These are phyloP conservation scores for Kwoniella europaea DNA, from an alignment of 768 basidiomycete species.

Conservation along the genomic window DNA sequence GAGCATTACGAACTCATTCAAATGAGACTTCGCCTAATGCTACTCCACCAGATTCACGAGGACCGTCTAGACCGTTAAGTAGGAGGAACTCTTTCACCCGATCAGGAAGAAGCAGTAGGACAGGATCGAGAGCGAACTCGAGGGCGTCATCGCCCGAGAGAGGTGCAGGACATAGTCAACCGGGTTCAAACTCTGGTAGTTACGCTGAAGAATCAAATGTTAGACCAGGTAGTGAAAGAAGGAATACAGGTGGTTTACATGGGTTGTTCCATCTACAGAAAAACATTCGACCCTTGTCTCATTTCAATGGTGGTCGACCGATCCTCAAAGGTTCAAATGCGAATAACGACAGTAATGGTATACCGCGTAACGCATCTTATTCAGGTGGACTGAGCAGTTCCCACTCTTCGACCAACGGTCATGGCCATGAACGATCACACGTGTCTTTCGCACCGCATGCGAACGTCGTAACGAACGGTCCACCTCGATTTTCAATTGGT, in stretches of 20 bases:
- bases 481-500: conserved; percentile 15
- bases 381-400: conserved; percentile 23
- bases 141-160: conserved; percentile 70
- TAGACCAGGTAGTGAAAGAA: conserved; percentile 56
- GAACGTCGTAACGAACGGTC: conserved; percentile 5
- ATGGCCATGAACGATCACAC: conserved; percentile 11
- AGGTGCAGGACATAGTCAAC: conserved; percentile 36
- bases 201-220: conserved; percentile 18
- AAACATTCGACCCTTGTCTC: conserved; percentile 48
- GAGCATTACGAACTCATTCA: conserved; percentile 57
- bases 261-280: conserved; percentile 54
- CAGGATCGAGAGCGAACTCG: conserved; percentile 57
- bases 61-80: conserved; percentile 54
- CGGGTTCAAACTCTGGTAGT: conserved; percentile 19
- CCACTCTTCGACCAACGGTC: not conserved
- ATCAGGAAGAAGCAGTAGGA: conserved; percentile 51
- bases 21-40: conserved; percentile 45
- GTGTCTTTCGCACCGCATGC: conserved; percentile 29
- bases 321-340: conserved; percentile 44
- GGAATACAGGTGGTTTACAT: conserved; percentile 40
- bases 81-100: conserved; percentile 43
- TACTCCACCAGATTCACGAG: conserved; percentile 56
- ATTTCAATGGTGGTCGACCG: conserved; percentile 33
- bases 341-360: conserved; percentile 25
- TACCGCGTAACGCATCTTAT: conserved; percentile 35